Percentiles rank a stretch among this genome's conserved stretches.
Conservation (phyloP, 441 rosid species). For the Flueggea neowawraea region DNA sequence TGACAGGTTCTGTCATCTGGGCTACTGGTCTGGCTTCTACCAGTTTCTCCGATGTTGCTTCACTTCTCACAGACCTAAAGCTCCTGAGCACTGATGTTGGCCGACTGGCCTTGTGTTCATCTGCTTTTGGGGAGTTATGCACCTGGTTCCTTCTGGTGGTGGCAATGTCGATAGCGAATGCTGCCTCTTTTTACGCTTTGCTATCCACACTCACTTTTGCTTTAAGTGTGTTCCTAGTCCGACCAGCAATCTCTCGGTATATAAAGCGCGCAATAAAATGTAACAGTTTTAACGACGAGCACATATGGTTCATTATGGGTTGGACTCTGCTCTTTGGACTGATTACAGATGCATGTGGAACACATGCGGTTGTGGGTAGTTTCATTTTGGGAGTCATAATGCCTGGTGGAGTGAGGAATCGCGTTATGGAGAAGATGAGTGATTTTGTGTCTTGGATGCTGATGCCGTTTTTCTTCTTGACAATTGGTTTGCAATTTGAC, state of each 20-base stretch:
- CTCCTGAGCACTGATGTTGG: conserved; percentile 58
- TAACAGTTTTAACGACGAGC: conserved; percentile 13
- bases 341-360: conserved; percentile 31
- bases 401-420: conserved; percentile 20
- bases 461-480: conserved; percentile 21
- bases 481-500: conserved; percentile 18
- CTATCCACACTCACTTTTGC: conserved; percentile 9
- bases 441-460: conserved; percentile 22
- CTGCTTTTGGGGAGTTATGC: conserved; percentile 44
- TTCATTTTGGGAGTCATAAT: conserved; percentile 40
- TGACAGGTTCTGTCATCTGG: conserved; percentile 30
- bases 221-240: conserved; percentile 15
- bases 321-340: conserved; percentile 28
- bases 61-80: conserved; percentile 60
- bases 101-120: conserved; percentile 38
- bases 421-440: conserved; percentile 26
- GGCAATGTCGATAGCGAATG: conserved; percentile 9
- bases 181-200: background rate
- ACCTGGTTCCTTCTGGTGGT: conserved; percentile 41
- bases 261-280: background rate
- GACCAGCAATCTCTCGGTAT: conserved; percentile 24
- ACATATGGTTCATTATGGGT: conserved; percentile 22
- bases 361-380: conserved; percentile 32
- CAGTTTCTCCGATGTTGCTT: conserved; percentile 52
- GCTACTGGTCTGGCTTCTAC: conserved; percentile 49